Percentiles rank a stretch among this genome's conserved stretches.
phyloP scores from a whole-genome alignment of 129 eudicot genomes.

The Chrysanthemum seticuspe region DNA sequence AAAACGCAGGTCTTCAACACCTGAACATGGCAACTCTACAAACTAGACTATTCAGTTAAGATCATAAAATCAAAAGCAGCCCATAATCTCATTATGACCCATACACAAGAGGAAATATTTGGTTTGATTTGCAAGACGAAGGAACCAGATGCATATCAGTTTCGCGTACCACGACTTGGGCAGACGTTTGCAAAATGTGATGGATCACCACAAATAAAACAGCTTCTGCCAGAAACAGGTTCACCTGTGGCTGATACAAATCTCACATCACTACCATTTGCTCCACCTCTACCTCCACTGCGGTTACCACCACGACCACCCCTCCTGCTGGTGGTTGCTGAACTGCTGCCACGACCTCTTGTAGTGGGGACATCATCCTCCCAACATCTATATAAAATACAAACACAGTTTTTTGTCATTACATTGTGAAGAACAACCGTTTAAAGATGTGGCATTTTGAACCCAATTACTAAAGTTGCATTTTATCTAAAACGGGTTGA shows the following conservation, averaged over 20 bases:
- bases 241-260: slow-evolving; percentile 97
- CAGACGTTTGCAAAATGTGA: slow-evolving; percentile 92
- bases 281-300: slow-evolving; percentile 40
- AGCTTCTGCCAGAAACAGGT: slow-evolving; percentile 74
- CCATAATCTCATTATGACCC: no score
- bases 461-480: background rate
- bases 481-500: background rate
- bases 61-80: no score
- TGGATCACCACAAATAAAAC: slow-evolving; percentile 90
- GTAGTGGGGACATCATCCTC: slow-evolving; percentile 54
- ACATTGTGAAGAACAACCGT: background rate
- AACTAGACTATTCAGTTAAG: no score
- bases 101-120: no score
- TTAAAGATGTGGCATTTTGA: background rate
- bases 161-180: slow-evolving; percentile 60
- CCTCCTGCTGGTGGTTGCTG: slow-evolving; percentile 42
- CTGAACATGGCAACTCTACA: no score
- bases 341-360: slow-evolving; percentile 39
- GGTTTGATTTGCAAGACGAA: no score
- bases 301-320: slow-evolving; percentile 41
- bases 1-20: no score
- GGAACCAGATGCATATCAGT: background rate
- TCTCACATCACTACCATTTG: slow-evolving; percentile 33
- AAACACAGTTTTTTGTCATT: background rate
- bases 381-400: slow-evolving; percentile 40